A percentile compares a stretch with the other conserved stretches of the same genome.
Conservation (phyloP, 768 basidiomycete species). For the Rhodotorula babjevae region DNA sequence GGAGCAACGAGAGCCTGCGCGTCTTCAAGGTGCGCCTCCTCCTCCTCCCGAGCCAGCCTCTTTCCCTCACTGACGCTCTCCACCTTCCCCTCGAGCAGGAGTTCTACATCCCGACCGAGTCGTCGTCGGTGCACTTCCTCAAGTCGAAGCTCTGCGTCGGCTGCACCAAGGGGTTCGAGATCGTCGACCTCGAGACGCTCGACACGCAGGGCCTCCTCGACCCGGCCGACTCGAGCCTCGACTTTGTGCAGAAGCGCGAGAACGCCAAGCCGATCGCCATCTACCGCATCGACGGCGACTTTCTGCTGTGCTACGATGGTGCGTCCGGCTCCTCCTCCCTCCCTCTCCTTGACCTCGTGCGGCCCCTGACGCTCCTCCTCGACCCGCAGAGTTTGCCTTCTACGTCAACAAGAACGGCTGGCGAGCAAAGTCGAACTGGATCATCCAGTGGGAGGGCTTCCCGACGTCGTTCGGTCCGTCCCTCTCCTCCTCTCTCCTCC, state of each 20-base stretch:
- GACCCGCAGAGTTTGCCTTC: conserved; percentile 84
- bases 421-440: conserved; percentile 81
- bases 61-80: not conserved
- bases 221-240: conserved; percentile 80
- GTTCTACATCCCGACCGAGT: conserved; percentile 97
- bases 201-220: conserved; percentile 95
- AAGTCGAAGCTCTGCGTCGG: conserved; percentile 97
- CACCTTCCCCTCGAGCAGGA: conserved; percentile 61
- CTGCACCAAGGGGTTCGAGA: conserved; percentile 95
- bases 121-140: conserved; percentile 91
- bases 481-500: not conserved
- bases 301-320: conserved; percentile 97
- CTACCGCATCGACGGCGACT: conserved; percentile 93
- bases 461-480: conserved; percentile 88
- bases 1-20: conserved; percentile 87
- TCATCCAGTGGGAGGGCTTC: conserved; percentile 92
- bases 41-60: not conserved
- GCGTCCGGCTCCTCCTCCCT: conserved; percentile 41
- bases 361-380: too few relatives aligned
- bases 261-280: conserved; percentile 90
- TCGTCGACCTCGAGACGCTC: conserved; percentile 92
- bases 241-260: conserved; percentile 86
- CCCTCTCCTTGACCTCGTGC: too few relatives aligned
- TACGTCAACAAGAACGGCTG: conserved; percentile 97
- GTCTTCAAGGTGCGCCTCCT: conserved; percentile 69